Conservation (phyloP, 2,329 filamentous ascomycete genomes). For the Colletotrichum magnum region DNA sequence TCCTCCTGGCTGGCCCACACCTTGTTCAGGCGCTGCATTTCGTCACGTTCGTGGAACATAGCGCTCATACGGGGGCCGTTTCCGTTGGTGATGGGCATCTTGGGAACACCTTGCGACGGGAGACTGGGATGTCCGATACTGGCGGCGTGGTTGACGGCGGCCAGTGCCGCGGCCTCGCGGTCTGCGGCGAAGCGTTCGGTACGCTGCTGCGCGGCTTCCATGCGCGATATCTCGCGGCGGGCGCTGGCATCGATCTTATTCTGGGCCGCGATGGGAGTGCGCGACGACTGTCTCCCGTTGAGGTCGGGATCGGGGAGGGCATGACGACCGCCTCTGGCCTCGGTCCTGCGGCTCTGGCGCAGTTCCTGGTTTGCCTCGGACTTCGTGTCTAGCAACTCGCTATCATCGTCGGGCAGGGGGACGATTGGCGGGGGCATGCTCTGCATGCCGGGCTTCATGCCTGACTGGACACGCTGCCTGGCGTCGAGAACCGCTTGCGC, state of each 20-base stretch:
- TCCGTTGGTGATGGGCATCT: slow-evolving; percentile 29
- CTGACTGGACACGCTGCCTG: slow-evolving; percentile 57
- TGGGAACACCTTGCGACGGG: slow-evolving; percentile 24
- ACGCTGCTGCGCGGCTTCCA: slow-evolving; percentile 65
- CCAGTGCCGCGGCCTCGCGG: slow-evolving; percentile 55
- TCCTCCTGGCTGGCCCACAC: slow-evolving; percentile 70
- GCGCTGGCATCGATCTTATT: slow-evolving; percentile 66
- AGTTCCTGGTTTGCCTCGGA: slow-evolving; percentile 51
- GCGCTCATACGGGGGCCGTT: slow-evolving; percentile 32
- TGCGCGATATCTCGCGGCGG: slow-evolving; percentile 65
- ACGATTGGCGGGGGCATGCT: slow-evolving; percentile 26
- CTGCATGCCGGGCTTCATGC: slow-evolving; percentile 43
- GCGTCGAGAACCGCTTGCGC: slow-evolving; percentile 66
- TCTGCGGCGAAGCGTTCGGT: slow-evolving; percentile 63
- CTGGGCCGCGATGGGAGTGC: slow-evolving; percentile 51
- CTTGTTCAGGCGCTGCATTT: slow-evolving; percentile 67
- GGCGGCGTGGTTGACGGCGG: slow-evolving; percentile 47
- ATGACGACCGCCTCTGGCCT: slow-evolving; percentile 50
- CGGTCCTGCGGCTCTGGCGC: slow-evolving; percentile 59
- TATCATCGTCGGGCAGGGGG: slow-evolving; percentile 42
- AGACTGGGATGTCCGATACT: slow-evolving; percentile 15
- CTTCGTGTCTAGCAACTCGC: slow-evolving; percentile 30
- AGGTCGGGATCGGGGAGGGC: slow-evolving; percentile 53
- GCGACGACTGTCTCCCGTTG: slow-evolving; percentile 49
- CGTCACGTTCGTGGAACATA: slow-evolving; percentile 61